Evolutionary conservation across 306 rosid genomes (phyloP), one percentile per base, ranked within the genome.

Genomic region (Acacia confusa): DNA sequence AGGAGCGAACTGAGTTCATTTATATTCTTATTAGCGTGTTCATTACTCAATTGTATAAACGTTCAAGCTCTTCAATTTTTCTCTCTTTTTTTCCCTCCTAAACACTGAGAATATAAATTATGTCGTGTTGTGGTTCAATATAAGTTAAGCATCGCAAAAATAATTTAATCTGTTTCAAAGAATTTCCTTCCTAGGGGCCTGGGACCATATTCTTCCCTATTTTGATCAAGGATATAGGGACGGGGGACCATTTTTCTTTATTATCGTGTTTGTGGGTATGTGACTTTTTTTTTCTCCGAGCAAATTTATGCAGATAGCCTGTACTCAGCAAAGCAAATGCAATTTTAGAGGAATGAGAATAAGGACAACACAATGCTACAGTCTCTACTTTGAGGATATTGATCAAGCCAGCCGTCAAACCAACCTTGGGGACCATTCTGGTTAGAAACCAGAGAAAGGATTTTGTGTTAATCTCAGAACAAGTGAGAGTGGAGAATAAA

Each of bases 401-500:
- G 81, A 75, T 75, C 58, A 40, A 78, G 48, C 27, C 17, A 55
- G 77, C 84, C 45, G 24, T 78, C 58, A 43, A 55, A 41, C 69
- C 20, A 36, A 84, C 60, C 55, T 78, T 74, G 22, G 45, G 76
- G 68, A 40, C 75, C 82, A 52, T 77, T 74, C 2, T 48, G 81
- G 69, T 83, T 60, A 78, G 78, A 61, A 75, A 20, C 78, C 38
- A 80, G 6, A 74, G 24, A 63, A 44, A 69, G 55, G 32, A 30
- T 58, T 80, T 60, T 83, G 41, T 66, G 74, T 83, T 72, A 24
- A 80, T 77, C 85, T 22, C 58, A 72, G 30, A 72, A 57, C 70
- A 80, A 80, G 70, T 76, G 75, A 76, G 53, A 52, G 77, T 81
- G 82, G 88, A 81, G 78, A 78, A 73, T 41, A 85, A 77, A 81